Evolutionary conservation across 1,139 yeast genomes (phyloP).

Genomic region (Diutina ranongensis): DNA sequence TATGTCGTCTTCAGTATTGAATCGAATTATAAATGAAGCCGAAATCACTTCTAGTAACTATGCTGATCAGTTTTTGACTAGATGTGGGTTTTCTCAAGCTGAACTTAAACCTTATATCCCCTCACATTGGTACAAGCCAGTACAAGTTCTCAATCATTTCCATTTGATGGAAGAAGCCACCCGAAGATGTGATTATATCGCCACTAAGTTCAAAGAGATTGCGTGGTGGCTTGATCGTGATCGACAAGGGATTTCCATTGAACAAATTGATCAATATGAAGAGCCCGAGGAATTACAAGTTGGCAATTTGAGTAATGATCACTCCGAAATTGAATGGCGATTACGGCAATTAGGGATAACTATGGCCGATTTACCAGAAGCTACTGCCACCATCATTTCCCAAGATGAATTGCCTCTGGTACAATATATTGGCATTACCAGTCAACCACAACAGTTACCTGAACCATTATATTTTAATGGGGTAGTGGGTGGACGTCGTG

Average conservation of each 20-base stretch:
- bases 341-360: not conserved
- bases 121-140: not conserved
- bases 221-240: not conserved
- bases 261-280: not conserved
- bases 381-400: conserved; percentile 11
- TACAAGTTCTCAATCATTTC: not conserved
- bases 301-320: not conserved
- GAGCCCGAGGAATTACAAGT: not conserved
- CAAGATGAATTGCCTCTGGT: conserved; percentile 10
- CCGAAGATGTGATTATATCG: not conserved
- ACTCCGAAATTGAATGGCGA: not conserved
- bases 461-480: conserved; percentile 8
- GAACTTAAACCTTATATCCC: not conserved
- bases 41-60: not conserved
- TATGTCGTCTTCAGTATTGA: not conserved
- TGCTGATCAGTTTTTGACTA: not conserved
- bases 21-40: not conserved
- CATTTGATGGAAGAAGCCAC: not conserved
- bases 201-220: not conserved
- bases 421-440: conserved; percentile 10
- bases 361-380: conserved; percentile 10
- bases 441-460: conserved; percentile 10
- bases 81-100: not conserved
- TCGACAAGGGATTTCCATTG: not conserved
- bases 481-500: not conserved